A percentile compares a stretch with the other conserved stretches of the same genome.
phyloP scores from a whole-genome alignment of 1,284 basidiomycete genomes.

The Pseudozyma pruni region DNA sequence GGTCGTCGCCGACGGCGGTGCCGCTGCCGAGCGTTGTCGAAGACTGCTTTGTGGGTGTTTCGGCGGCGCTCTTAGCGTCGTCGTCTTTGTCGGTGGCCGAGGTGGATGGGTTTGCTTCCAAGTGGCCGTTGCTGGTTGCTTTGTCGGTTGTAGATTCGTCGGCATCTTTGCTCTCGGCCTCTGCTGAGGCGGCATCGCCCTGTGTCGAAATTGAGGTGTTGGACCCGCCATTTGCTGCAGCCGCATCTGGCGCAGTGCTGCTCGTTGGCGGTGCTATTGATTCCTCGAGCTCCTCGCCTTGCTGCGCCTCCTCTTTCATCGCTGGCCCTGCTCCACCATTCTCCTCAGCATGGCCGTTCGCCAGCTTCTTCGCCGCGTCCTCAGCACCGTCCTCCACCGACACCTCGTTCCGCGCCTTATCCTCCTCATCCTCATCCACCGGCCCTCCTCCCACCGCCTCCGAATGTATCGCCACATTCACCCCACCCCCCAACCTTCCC shows the following conservation, averaged over 20 bases:
- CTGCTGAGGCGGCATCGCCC: neutral
- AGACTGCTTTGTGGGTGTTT: neutral
- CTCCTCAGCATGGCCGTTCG: slow-evolving; percentile 1
- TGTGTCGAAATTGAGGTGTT: neutral
- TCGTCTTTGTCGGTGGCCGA: neutral
- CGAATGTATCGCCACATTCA: slow-evolving; percentile 29
- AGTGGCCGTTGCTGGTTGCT: neutral
- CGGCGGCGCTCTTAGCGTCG: neutral
- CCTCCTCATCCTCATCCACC: slow-evolving; percentile 21
- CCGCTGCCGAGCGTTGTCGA: slow-evolving; percentile 5
- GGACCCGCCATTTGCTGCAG: neutral
- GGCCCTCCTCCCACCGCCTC: slow-evolving; percentile 7
- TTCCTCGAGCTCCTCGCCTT: neutral
- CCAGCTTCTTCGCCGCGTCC: neutral
- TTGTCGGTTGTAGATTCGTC: neutral
- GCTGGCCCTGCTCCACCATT: neutral
- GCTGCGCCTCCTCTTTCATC: neutral
- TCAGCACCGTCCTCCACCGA: neutral
- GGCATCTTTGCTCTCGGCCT: neutral
- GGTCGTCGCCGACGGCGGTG: slow-evolving; percentile 18
- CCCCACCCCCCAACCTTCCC: slow-evolving; percentile 31
- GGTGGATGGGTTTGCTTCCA: neutral
- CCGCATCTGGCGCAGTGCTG: neutral
- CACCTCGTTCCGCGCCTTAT: slow-evolving; percentile 23
- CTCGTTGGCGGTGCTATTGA: neutral